Conservation (phyloP, 768 basidiomycete species). For the Mycena haematopus region DNA sequence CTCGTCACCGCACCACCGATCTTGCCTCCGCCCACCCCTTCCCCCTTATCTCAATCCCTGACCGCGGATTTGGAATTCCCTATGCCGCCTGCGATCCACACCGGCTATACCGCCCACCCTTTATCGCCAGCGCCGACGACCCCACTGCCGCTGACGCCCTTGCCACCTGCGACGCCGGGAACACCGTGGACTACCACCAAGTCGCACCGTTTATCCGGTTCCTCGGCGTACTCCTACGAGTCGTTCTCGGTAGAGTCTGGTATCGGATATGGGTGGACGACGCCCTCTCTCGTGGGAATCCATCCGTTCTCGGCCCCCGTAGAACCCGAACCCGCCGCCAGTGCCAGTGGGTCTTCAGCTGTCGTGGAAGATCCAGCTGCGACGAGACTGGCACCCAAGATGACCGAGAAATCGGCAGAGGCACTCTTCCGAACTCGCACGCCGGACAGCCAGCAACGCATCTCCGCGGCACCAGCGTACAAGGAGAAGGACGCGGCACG, state of each 20-base stretch:
- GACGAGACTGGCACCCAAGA: neutral
- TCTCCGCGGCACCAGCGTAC: conserved; percentile 11
- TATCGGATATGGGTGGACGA: conserved; percentile 18
- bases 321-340: neutral
- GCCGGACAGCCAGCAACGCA: neutral
- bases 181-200: conserved; percentile 13
- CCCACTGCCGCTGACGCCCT: conserved; percentile 13
- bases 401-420: conserved; percentile 18
- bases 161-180: conserved; percentile 14
- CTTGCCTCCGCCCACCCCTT: neutral
- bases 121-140: conserved; percentile 4
- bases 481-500: conserved; percentile 16
- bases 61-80: conserved; percentile 2
- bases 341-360: neutral
- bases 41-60: neutral
- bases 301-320: conserved; percentile 23
- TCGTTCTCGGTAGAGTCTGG: conserved; percentile 1
- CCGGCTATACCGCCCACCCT: neutral
- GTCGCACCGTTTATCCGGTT: conserved; percentile 1
- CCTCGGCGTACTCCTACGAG: conserved; percentile 12
- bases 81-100: neutral
- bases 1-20: conserved; percentile 16
- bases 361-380: neutral
- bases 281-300: conserved; percentile 19
- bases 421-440: neutral